Evolutionary conservation across 331 rosid species (phyloP).

Genomic region (Quercus tomentella): DNA sequence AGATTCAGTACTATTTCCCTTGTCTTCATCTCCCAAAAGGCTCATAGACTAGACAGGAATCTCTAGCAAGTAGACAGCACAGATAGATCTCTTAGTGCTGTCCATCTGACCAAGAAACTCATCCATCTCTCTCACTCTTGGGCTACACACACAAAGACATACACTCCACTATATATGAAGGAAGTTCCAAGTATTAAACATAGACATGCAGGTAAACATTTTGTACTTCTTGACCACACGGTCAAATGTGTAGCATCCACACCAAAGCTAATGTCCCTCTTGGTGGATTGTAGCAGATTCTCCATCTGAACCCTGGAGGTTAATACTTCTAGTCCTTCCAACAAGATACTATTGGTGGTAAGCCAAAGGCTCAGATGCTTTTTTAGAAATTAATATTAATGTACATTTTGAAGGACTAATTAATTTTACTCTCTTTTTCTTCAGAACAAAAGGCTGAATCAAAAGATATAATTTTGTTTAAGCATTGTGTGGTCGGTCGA

Average conservation of each 20-base stretch:
- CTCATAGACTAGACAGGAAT: conserved; percentile 61
- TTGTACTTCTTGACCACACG: conserved; percentile 20
- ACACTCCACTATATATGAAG: conserved; percentile 20
- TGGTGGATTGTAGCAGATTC: conserved; percentile 45
- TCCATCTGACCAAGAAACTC: conserved; percentile 72
- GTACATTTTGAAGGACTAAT: background rate
- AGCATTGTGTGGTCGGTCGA: conserved; percentile 25
- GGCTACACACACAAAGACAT: background rate
- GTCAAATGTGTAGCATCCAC: conserved; percentile 26
- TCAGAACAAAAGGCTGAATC: conserved; percentile 43
- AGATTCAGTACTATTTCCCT: conserved; percentile 54
- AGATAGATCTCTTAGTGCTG: conserved; percentile 64
- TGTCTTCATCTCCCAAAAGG: conserved; percentile 59
- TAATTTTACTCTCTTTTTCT: conserved; percentile 1
- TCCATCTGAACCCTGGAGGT: conserved; percentile 37
- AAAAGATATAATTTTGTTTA: conserved; percentile 24
- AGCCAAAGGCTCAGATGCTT: conserved; percentile 13
- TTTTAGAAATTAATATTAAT: background rate
- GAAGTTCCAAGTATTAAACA: conserved; percentile 22
- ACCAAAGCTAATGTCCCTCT: conserved; percentile 32
- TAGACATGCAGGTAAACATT: conserved; percentile 57
- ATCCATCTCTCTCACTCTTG: conserved; percentile 15
- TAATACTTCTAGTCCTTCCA: conserved; percentile 23
- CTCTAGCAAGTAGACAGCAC: conserved; percentile 57
- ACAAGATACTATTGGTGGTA: conserved; percentile 40